A percentile compares a stretch with the other conserved stretches of the same genome.
Evolutionary conservation across 2,329 filamentous ascomycete species (phyloP).

Genomic region (Colletotrichum tropicale): DNA sequence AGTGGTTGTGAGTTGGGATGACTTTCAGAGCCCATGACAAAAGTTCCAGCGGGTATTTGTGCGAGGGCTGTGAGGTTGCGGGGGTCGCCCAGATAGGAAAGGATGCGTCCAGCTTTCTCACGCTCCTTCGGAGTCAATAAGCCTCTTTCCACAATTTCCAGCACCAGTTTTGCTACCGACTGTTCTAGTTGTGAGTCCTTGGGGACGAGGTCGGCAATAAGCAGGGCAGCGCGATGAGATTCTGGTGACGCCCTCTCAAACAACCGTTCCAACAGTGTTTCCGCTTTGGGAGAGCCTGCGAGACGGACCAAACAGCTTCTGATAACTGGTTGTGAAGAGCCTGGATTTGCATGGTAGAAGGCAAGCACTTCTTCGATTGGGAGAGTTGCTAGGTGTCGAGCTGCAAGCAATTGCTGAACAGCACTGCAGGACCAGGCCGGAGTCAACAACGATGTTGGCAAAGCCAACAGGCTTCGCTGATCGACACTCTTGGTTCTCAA

Average conservation of each 20-base stretch:
- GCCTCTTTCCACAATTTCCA: not conserved
- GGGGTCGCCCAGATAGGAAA: not conserved
- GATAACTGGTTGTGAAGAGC: not conserved
- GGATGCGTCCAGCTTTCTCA: not conserved
- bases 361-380: not conserved
- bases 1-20: not conserved
- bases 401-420: not conserved
- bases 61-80: not conserved
- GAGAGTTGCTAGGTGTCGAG: not conserved
- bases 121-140: not conserved
- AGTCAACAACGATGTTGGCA: not conserved
- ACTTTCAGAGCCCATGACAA: not conserved
- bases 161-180: not conserved
- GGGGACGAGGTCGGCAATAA: not conserved
- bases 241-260: not conserved
- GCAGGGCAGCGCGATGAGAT: not conserved
- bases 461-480: not conserved
- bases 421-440: not conserved
- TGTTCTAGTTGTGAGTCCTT: not conserved
- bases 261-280: not conserved
- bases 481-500: rapidly evolving
- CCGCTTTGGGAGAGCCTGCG: not conserved
- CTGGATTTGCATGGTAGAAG: not conserved
- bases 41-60: not conserved
- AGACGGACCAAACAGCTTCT: not conserved